phyloP scores from a whole-genome alignment of 2,329 filamentous ascomycete genomes.

The Alternaria metachromatica region DNA sequence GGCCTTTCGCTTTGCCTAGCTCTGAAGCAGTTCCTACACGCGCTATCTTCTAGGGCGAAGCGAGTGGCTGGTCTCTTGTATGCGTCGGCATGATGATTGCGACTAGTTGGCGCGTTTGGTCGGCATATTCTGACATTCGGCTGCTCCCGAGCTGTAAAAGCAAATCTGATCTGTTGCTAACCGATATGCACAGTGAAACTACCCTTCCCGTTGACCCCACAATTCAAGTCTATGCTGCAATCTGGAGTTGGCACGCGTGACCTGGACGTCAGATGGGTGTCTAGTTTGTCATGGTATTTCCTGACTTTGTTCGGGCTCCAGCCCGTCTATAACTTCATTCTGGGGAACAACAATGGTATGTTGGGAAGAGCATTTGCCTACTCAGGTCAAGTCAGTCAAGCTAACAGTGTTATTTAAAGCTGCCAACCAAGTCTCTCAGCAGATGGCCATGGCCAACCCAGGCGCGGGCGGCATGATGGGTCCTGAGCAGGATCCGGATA shows the following conservation, averaged over 20 bases:
- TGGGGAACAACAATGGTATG: constrained; percentile 94
- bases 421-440: constrained; percentile 87
- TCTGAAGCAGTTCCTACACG: neutral
- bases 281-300: constrained; percentile 98
- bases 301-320: constrained; percentile 95
- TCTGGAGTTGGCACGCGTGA: constrained; percentile 94
- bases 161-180: constrained; percentile 11
- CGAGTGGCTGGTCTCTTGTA: neutral
- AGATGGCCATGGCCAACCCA: constrained; percentile 77
- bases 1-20: neutral
- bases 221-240: constrained; percentile 99
- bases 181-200: constrained; percentile 74
- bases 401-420: constrained; percentile 61
- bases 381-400: constrained; percentile 30
- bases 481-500: constrained; percentile 92
- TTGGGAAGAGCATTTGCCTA: constrained; percentile 19
- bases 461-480: constrained; percentile 83
- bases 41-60: constrained; percentile 4
- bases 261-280: constrained; percentile 98
- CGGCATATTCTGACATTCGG: neutral
- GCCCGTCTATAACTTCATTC: constrained; percentile 94
- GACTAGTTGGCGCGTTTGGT: neutral
- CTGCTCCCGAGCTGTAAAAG: constrained; percentile 9
- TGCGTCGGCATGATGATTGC: neutral
- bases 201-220: constrained; percentile 95